A percentile compares a stretch with the other conserved stretches of the same genome.
These are phyloP conservation scores for Parathielavia hyrcaniae DNA, from an alignment of 495 filamentous ascomycete genomes.

Conservation along the genomic window DNA sequence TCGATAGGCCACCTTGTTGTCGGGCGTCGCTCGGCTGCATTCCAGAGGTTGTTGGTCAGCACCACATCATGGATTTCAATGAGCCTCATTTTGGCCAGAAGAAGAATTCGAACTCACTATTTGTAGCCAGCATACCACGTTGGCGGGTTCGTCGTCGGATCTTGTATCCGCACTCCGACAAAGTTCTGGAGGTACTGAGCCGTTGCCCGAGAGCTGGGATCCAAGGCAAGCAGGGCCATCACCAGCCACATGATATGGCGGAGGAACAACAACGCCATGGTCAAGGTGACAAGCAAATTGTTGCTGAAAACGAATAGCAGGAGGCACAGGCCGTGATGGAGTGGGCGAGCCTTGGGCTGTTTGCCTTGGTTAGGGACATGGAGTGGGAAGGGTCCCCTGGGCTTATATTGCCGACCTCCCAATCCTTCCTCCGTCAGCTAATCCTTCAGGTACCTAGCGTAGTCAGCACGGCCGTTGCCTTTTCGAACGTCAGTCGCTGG, in stretches of 20 bases:
- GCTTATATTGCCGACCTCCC: background rate
- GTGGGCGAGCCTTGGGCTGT: background rate
- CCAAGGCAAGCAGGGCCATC: background rate
- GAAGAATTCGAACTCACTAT: background rate
- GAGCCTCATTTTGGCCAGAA: background rate
- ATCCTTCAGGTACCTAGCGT: background rate
- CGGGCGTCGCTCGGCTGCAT: background rate
- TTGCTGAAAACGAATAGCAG: background rate
- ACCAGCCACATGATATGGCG: background rate
- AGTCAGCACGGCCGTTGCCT: background rate
- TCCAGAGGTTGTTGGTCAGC: background rate
- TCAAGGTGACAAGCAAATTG: background rate
- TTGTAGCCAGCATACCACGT: background rate
- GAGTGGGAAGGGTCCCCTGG: background rate
- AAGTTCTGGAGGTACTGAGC: background rate
- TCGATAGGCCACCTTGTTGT: background rate
- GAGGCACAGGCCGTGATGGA: background rate
- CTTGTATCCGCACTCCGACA: background rate
- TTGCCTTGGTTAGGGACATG: too few relatives aligned
- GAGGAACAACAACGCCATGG: background rate
- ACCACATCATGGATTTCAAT: background rate
- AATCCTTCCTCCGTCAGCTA: background rate
- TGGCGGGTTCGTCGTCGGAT: constrained; percentile 1
- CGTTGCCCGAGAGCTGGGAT: background rate
- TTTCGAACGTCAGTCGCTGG: background rate